Evolutionary conservation across 2,329 filamentous ascomycete species (phyloP), one percentile per base, ranked within the genome.

Genomic region (Didymella exigua): DNA sequence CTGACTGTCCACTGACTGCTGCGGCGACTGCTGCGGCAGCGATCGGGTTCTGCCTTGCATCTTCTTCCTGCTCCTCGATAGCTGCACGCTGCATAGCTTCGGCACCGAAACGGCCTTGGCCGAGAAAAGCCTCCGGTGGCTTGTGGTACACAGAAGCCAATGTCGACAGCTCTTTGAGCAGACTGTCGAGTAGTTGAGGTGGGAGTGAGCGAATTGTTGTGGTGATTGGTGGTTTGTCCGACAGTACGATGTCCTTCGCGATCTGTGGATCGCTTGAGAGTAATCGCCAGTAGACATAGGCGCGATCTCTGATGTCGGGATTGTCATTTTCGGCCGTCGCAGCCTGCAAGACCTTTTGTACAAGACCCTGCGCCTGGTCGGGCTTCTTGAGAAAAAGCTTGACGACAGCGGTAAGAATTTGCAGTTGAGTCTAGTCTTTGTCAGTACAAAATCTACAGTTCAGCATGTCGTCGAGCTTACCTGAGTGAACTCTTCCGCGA

Each of bases 71-170:
- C 79, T 99, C 95, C 79, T 96, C 93, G 72, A 99, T 96, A 57
- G 95, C 95, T 45, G 93, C 93, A 63, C 89, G 89, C 77, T 98
- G 95, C 70, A 99, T 91, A 57, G 91, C 92, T 75, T 96, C 93
- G 43, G 95, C 93, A 31, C 93, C 95, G 66, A 91, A 97, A 38
- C 93, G 88, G 36, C 95, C 95, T 77, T 96, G 92, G 65, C 95
- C 95, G 54, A 99, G 89, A 76, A 99, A 99, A n/a, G 93, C 92
- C 82, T 96, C 91, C 38, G 95, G 93, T 8, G 93, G 93, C 79
- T 96, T 98, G 84, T 99, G 95, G 78, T 99, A 99, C 19, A 99
- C 95, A 1, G 93, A 98, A 7, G 95, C 92, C 26, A 99, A 84
- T 9, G 95, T 97, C 11, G 93, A 98, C 27, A 99, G 85, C 75